A percentile compares a stretch with the other conserved stretches of the same genome.
phyloP scores from a whole-genome alignment of 208 protist genomes.

The Trichomonas tenax region DNA sequence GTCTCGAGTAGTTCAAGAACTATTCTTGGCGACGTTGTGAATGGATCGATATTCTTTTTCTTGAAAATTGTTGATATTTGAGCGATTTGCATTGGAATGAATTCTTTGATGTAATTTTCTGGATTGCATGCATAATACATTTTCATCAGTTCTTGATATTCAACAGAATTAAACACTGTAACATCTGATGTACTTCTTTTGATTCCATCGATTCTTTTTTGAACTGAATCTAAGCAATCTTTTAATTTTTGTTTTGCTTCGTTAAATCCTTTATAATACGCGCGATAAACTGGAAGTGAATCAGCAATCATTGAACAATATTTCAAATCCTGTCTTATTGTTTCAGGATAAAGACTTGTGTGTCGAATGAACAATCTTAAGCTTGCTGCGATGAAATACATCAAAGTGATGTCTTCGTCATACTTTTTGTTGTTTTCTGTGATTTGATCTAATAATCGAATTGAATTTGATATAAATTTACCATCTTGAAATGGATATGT shows the following conservation, averaged over 20 bases:
- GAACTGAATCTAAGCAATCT: not conserved
- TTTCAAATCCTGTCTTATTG: not conserved
- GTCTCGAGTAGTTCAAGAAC: not conserved
- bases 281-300: not conserved
- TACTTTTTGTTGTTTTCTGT: too few relatives aligned
- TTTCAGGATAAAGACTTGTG: not conserved
- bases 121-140: not conserved
- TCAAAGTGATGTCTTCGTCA: too few relatives aligned
- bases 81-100: not conserved
- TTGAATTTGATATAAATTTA: not conserved
- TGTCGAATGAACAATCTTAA: not conserved
- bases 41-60: not conserved
- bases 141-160: not conserved
- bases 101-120: not conserved
- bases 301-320: not conserved
- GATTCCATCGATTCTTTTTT: not conserved
- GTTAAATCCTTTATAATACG: not conserved
- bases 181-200: not conserved
- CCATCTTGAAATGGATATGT: not conserved
- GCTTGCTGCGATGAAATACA: not conserved
- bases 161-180: not conserved
- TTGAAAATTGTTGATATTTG: too few relatives aligned
- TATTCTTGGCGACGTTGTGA: not conserved
- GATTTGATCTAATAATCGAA: not conserved
- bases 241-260: not conserved